phyloP scores from a whole-genome alignment of 1,139 yeast genomes.

The Oligophagozyma castellii region DNA sequence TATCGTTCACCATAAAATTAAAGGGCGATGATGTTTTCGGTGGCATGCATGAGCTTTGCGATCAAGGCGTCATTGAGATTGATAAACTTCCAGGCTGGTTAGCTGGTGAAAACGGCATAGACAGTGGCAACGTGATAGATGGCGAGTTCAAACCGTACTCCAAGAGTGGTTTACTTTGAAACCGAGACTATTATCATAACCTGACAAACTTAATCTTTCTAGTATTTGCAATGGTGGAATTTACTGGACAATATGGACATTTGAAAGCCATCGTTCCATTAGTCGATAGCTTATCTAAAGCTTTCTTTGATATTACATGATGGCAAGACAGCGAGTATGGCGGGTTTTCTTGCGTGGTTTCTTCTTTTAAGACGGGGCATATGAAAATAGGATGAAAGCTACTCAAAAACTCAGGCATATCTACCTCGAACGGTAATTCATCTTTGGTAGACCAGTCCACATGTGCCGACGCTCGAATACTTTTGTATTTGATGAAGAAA shows the following conservation, averaged over 20 bases:
- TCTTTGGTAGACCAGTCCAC: conserved; percentile 44
- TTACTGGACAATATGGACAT: conserved; percentile 55
- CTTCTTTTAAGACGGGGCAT: conserved; percentile 85
- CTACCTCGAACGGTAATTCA: conserved; percentile 49
- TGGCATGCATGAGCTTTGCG: conserved; percentile 66
- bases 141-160: conserved; percentile 26
- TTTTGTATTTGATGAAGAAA: conserved; percentile 49
- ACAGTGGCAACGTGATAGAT: conserved; percentile 35
- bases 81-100: conserved; percentile 56
- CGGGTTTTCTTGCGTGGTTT: conserved; percentile 46
- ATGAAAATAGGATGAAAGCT: conserved; percentile 75
- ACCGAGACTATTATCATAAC: too few species aligned
- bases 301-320: conserved; percentile 42
- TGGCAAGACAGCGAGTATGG: conserved; percentile 54
- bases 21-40: conserved; percentile 71
- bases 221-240: conserved; percentile 22
- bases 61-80: conserved; percentile 37
- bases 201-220: conserved; percentile 19
- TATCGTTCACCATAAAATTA: conserved; percentile 28
- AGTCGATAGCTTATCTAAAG: conserved; percentile 31
- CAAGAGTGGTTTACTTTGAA: too few species aligned
- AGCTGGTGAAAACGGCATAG: conserved; percentile 59
- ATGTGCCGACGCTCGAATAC: conserved; percentile 29
- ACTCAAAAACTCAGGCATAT: conserved; percentile 35
- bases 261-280: conserved; percentile 33